Percentiles rank a stretch among this genome's conserved stretches.
These are phyloP conservation scores for Rosa persica DNA, from an alignment of 306 rosid genomes.

Conservation along the genomic window DNA sequence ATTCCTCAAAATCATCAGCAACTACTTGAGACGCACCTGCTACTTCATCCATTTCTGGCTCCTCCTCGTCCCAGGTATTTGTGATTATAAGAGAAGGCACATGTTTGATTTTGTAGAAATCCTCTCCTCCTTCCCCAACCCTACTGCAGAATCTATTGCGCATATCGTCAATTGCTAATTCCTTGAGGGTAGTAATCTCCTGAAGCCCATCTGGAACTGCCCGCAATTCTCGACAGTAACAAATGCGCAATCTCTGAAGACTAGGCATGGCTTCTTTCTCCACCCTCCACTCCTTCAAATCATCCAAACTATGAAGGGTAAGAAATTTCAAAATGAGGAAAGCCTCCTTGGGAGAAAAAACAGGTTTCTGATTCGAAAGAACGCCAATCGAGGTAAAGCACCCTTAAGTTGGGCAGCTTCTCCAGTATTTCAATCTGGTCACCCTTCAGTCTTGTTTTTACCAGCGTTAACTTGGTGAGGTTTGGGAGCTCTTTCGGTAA, in stretches of 20 bases:
- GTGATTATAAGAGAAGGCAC: slow-evolving; percentile 35
- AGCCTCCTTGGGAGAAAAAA: slow-evolving; percentile 37
- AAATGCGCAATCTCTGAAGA: too few relatives aligned
- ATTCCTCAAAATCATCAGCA: too few relatives aligned
- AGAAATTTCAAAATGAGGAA: slow-evolving; percentile 24
- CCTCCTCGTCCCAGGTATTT: too few relatives aligned
- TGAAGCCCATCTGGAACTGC: too few relatives aligned
- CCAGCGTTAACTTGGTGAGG: slow-evolving; percentile 20
- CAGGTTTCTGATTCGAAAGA: background rate
- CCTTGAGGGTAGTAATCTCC: too few relatives aligned
- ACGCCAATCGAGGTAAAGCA: background rate
- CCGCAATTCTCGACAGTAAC: too few relatives aligned
- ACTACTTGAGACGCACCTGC: too few relatives aligned
- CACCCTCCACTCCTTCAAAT: slow-evolving; percentile 35
- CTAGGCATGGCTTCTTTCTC: slow-evolving; percentile 36
- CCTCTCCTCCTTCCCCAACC: too few relatives aligned
- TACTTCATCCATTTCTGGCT: too few relatives aligned
- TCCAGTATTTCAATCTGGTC: slow-evolving; percentile 43
- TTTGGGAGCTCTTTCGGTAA: slow-evolving; percentile 21
- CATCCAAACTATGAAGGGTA: fast-evolving
- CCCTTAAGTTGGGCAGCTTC: slow-evolving; percentile 47
- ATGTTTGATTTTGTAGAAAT: slow-evolving; percentile 39
- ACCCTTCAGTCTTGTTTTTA: slow-evolving; percentile 16
- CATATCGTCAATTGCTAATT: too few relatives aligned
- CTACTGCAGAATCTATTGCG: too few relatives aligned